Percentiles rank a stretch among this genome's conserved stretches.
Evolutionary conservation across 371 early-diverging fungal genomes (phyloP).

Genomic region (Rhizopus arrhizus): DNA sequence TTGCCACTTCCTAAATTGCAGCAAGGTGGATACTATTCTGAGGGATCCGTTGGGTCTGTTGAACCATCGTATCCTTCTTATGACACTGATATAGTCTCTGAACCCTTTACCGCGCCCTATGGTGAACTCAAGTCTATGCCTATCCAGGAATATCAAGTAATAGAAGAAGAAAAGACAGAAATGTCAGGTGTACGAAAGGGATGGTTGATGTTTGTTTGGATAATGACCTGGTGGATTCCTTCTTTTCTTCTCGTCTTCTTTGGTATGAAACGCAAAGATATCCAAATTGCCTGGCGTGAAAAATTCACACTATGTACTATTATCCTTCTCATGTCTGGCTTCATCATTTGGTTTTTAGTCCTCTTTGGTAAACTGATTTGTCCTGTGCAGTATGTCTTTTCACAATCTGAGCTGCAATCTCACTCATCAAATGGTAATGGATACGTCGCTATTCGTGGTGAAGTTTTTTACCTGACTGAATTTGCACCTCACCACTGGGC

Average conservation of each 20-base stretch:
- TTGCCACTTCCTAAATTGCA: constrained; percentile 5
- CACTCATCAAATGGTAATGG: constrained; percentile 42
- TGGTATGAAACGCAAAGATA: constrained; percentile 75
- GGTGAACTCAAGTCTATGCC: neutral
- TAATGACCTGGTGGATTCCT: constrained; percentile 88
- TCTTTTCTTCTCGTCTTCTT: constrained; percentile 67
- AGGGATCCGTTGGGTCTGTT: constrained; percentile 19
- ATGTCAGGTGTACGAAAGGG: constrained; percentile 52
- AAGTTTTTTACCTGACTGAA: constrained; percentile 66
- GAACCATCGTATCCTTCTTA: constrained; percentile 22
- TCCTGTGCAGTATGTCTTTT: constrained; percentile 73
- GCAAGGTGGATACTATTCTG: constrained; percentile 20
- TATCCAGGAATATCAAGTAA: neutral
- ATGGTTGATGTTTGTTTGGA: constrained; percentile 85
- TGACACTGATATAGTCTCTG: constrained; percentile 21
- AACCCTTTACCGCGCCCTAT: neutral
- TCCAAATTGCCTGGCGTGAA: constrained; percentile 93
- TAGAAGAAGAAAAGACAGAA: constrained; percentile 15
- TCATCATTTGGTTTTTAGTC: constrained; percentile 86
- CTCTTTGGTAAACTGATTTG: constrained; percentile 84
- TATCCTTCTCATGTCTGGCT: constrained; percentile 75
- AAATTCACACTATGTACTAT: constrained; percentile 87
- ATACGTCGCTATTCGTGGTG: constrained; percentile 67
- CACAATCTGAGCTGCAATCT: constrained; percentile 38
- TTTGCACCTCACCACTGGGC: constrained; percentile 59